These are phyloP conservation scores for Lactarius deliciosus DNA, from an alignment of 768 basidiomycete genomes.

Conservation along the genomic window DNA sequence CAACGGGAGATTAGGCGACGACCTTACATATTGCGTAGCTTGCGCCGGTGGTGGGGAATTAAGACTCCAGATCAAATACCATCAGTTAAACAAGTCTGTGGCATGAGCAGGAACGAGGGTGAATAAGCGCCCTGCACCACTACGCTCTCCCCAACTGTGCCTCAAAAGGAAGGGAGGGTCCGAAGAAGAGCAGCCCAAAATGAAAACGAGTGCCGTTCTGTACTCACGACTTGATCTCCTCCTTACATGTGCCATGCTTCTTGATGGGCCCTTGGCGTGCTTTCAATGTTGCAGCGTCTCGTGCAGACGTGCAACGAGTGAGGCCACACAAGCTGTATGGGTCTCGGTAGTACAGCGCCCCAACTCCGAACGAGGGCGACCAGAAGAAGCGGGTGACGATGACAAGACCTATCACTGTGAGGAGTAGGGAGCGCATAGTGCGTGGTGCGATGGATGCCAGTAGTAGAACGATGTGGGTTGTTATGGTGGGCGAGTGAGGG, in stretches of 20 bases:
- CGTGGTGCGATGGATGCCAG: slow-evolving; percentile 11
- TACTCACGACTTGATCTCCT: slow-evolving; percentile 14
- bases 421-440: neutral
- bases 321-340: too few species aligned
- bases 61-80: neutral
- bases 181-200: neutral
- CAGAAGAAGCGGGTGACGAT: neutral
- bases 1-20: too few species aligned
- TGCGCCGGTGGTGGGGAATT: neutral
- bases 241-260: slow-evolving; percentile 14
- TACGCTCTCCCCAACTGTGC: neutral
- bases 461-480: neutral
- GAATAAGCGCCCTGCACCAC: neutral
- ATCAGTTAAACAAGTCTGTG: neutral
- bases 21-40: neutral
- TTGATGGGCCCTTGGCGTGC: neutral
- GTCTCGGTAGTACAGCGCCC: too few species aligned
- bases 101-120: neutral
- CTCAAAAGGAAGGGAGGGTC: neutral
- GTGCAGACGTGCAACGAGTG: neutral
- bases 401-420: neutral
- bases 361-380: too few species aligned
- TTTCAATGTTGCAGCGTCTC: neutral
- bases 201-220: neutral
- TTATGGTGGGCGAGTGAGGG: neutral